Evolutionary conservation across 2,329 filamentous ascomycete genomes (phyloP), one percentile per base, ranked within the genome.

Genomic region (Pleoardoris graminearum): DNA sequence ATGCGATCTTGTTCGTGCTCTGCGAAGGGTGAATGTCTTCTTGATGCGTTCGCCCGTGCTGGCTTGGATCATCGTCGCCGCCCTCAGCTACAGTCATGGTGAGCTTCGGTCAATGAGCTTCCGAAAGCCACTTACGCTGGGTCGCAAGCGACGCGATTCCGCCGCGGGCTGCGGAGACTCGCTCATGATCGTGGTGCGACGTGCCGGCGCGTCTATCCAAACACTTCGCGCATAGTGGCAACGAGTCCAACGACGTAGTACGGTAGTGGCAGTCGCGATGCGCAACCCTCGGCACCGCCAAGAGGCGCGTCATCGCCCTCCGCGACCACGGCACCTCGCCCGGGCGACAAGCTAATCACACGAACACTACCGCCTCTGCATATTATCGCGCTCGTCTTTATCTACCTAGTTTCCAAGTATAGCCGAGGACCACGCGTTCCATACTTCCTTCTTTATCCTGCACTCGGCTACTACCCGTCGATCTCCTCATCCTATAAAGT

Each of bases 41-140:
- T 86, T 88, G 41, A 91, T 83, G 58, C 91, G 89, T 74, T 96
- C 89, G 65, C 93, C 92, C 2, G 91, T 97, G 53, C 82, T 80
- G 7, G 93, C 91, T 49, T 96, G 82, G 62, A 97, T 88, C 72
- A 95, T 91, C 38, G 90, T 94, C 60, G 90, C 90, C 70, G 93
- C 89, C 61, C 88, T 87, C 55, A 95, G 80, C 81, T 91, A 63
- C 50, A 32, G 36, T 7, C 5, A 51, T 48, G 50, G 65, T 72
- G 25, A 69, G 63, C 53, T 35, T 45, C 27, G 22, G 21, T 11
- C 16, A 41, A 45, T 12, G 27, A 36, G 37, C 38, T 32, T 33
- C 37, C 36, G 32, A 53, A 27, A 35, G 16, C 8, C 14, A 54
- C 70, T 61, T 70, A 75, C 72, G 49, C 58, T 72, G 46, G 69